Evolutionary conservation across 495 filamentous ascomycete genomes (phyloP), one percentile per base, ranked within the genome.

Genomic region (Penicillium lagena): DNA sequence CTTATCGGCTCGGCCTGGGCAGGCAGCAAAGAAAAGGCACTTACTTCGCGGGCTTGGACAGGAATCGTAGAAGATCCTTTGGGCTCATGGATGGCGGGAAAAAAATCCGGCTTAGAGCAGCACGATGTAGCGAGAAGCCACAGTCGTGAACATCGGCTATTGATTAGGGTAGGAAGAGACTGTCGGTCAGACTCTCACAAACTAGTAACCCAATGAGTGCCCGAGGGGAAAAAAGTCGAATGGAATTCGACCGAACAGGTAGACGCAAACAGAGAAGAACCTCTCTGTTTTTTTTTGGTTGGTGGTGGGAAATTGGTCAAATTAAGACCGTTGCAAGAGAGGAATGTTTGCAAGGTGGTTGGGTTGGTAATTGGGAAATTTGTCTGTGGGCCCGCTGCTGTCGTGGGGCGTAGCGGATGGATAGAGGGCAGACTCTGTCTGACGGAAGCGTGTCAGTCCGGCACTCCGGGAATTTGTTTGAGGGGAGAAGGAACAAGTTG

Each of bases 1-100:
- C 33, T 32, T 28, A 32, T 22, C 7, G 0, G 22, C 22, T 22
- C 22, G 22, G 22, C 7, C 22, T 22, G 22, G 22, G 22, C 22
- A 22, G 22, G 17, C 32, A 43, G 11, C 15, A 46, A 13, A 35
- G 45, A 9, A 37, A 36, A 40, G 13, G 35, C 12, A 74, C 86
- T 66, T 68, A 97, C 90, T 96, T 96, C 62, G 87, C 89, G 58
- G 90, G 91, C 76, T 94, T 94, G 49, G 88, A 95, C 51, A 96
- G 80, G 73, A 95, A 90, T 73, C 89, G 87, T 59, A 96, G 80
- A 55, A 96, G 83, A 67, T 95, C 89, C 73, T 82, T 83, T 67
- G 81, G 82, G 82, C 79, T 91, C 91, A 96, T 96, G 79, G 78
- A 85, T 81, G 71, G 62, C 64, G 54, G 53, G 52, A 51, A 53